Evolutionary conservation across 345 rosid genomes (phyloP), one percentile per base, ranked within the genome.

Genomic region (Euphorbia tirucalli): DNA sequence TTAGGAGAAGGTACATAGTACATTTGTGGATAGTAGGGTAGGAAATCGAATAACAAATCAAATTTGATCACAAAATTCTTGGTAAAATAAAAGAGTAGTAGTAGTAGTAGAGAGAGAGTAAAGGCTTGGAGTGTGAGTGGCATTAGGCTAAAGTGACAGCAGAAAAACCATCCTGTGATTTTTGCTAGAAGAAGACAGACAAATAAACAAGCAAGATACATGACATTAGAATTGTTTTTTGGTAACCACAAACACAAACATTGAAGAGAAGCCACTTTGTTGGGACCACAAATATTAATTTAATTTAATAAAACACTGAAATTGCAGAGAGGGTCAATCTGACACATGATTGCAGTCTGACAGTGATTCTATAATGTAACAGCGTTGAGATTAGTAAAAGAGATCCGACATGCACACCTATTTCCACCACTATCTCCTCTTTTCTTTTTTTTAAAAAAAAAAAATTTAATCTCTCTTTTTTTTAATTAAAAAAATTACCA

Each of bases 331-430:
- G 72, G 43, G 57, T 30, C 57, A 71, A 61, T 48, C 67, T 71
- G 74, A 61, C 58, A 41, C 71, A 55, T 63, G 25, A 15, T 60
- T 60, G 37, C 46, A 48, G 52, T 68, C 65, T 62, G 74, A 62
- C 58, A 54, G 15, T 75, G 56, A 75, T 68, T 68, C 69, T 54
- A 55, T 41, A 43, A 63, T 57, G 32, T 43, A n/a, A 54, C 74
- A 43, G 35, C 74, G 35, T 69, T 69, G 70, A 75, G 74, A 75
- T 43, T 49, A 43, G 74, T 21, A 43, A 75, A 69, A 75, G 78
- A 58, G 25, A 43, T 63, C 65, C 52, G 58, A 68, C 72, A n/a
- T 48, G 70, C 77, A 72, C 61, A 50, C 61, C 49, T 71, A 44
- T 61, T 61, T 61, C 7, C 41, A 35, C 25, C 69, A 25, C 58